Evolutionary conservation across 2,329 filamentous ascomycete genomes (phyloP).

Genomic region (Aciculosporium take): DNA sequence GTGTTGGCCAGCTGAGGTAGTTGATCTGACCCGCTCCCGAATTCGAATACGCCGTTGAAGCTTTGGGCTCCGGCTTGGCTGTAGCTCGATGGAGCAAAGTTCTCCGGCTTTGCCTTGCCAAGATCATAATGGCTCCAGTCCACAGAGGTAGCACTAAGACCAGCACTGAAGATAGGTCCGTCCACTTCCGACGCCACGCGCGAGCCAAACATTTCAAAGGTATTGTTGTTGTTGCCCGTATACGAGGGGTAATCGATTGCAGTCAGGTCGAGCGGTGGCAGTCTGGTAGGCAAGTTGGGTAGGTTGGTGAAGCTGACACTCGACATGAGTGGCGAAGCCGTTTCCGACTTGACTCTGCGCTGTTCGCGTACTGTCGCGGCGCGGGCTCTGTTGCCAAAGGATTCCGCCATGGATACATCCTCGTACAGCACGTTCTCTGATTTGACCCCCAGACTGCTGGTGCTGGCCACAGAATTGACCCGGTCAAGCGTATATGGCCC

Average conservation of each 20-base stretch:
- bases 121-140: constrained; percentile 34
- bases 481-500: constrained; percentile 47
- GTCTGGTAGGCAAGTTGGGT: constrained; percentile 35
- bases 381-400: constrained; percentile 19
- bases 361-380: constrained; percentile 28
- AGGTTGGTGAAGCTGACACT: constrained; percentile 36
- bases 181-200: constrained; percentile 36
- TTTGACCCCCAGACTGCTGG: constrained; percentile 32
- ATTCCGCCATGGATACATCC: constrained; percentile 19
- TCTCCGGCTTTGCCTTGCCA: constrained; percentile 28
- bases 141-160: constrained; percentile 39
- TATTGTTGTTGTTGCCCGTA: constrained; percentile 24
- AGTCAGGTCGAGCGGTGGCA: constrained; percentile 46
- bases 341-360: constrained; percentile 45
- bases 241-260: constrained; percentile 36
- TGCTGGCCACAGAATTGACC: constrained; percentile 42
- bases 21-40: constrained; percentile 37
- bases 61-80: constrained; percentile 37
- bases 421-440: constrained; percentile 27
- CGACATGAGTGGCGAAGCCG: constrained; percentile 42
- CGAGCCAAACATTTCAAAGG: constrained; percentile 38
- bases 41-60: constrained; percentile 38
- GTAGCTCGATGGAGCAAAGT: constrained; percentile 39
- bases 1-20: constrained; percentile 39
- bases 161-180: constrained; percentile 46